Conservation (phyloP, 2,329 filamentous ascomycete genomes). For the Aschersonia sp. region DNA sequence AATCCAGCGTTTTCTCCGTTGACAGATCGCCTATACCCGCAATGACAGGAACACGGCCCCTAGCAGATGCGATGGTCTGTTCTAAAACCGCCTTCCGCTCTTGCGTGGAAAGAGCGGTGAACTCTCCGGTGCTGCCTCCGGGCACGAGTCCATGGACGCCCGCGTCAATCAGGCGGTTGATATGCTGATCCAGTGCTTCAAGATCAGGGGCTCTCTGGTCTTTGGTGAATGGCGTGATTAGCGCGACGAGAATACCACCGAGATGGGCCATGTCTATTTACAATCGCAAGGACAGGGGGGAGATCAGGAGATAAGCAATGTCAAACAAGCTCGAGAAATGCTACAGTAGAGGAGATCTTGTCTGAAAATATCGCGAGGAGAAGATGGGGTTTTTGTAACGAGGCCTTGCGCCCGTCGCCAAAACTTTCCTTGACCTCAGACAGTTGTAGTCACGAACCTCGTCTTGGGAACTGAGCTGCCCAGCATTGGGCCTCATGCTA, state of each 20-base stretch:
- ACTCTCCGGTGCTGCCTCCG: slow-evolving; percentile 30
- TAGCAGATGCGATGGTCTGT: slow-evolving; percentile 15
- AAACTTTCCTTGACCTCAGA: no score
- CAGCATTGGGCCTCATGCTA: no score
- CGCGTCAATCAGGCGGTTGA: slow-evolving; percentile 23
- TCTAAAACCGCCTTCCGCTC: slow-evolving; percentile 31
- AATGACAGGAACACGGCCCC: slow-evolving; percentile 24
- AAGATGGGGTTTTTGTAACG: no score
- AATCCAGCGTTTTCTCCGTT: slow-evolving; percentile 14
- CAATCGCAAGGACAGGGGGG: no score
- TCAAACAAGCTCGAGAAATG: no score
- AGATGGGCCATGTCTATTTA: slow-evolving; percentile 2
- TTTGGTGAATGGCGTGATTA: slow-evolving; percentile 26
- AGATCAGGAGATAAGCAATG: no score
- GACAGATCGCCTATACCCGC: slow-evolving; percentile 29
- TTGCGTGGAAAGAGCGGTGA: slow-evolving; percentile 25
- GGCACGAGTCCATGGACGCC: slow-evolving; percentile 31
- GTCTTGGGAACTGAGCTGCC: no score
- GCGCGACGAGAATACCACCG: slow-evolving; percentile 27
- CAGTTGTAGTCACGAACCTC: no score
- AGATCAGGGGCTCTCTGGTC: slow-evolving; percentile 21
- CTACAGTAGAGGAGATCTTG: no score
- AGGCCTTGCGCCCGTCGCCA: no score
- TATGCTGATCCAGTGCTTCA: slow-evolving; percentile 15
- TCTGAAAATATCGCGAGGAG: no score